These are phyloP conservation scores for Aspergillus chevalieri DNA, from an alignment of 2,329 filamentous ascomycete genomes.

Conservation along the genomic window DNA sequence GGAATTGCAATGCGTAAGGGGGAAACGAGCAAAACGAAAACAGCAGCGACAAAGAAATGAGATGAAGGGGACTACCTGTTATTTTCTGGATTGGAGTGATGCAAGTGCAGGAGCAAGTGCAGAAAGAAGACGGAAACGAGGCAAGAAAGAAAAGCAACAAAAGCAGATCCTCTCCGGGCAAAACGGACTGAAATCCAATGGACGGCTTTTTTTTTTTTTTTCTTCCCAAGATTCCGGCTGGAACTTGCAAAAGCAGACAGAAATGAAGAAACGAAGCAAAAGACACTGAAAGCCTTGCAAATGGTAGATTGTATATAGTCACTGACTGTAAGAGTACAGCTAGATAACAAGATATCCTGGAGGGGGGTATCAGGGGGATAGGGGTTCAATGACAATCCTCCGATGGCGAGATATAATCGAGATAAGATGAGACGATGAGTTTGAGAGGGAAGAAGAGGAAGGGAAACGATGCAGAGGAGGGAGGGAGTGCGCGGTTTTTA, in stretches of 20 bases:
- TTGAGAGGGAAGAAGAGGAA: not conserved
- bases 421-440: not conserved
- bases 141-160: slow-evolving; percentile 5
- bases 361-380: not conserved
- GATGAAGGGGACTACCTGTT: slow-evolving; percentile 39
- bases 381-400: not conserved
- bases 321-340: slow-evolving; percentile 8
- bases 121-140: slow-evolving; percentile 11
- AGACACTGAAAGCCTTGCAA: slow-evolving; percentile 3
- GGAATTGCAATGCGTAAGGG: slow-evolving; percentile 5
- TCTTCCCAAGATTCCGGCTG: slow-evolving; percentile 13
- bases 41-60: slow-evolving; percentile 21
- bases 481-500: not conserved
- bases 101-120: slow-evolving; percentile 24
- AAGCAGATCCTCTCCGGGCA: slow-evolving; percentile 29
- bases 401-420: not conserved
- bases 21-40: slow-evolving; percentile 15
- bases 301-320: slow-evolving; percentile 4
- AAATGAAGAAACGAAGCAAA: slow-evolving; percentile 6
- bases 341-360: not conserved
- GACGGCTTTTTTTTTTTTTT: slow-evolving; percentile 12
- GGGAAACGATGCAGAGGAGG: not conserved
- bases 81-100: slow-evolving; percentile 21
- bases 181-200: slow-evolving; percentile 23
- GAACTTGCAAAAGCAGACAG: slow-evolving; percentile 10